A percentile compares a stretch with the other conserved stretches of the same genome.
phyloP scores from a whole-genome alignment of 768 basidiomycete species.

The Phanerochaete sordida region DNA sequence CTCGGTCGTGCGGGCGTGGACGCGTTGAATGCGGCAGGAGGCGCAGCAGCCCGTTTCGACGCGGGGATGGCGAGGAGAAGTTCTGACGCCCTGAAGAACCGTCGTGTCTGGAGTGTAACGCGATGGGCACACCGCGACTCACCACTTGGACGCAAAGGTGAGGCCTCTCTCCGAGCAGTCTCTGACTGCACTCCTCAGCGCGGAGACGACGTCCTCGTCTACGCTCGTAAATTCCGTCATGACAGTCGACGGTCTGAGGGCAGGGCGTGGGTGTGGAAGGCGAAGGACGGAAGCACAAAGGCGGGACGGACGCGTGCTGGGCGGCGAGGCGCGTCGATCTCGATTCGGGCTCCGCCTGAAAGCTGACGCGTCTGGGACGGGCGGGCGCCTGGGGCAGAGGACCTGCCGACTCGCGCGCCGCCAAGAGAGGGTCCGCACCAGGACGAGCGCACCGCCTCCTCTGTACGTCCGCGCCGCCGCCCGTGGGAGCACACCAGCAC shows the following conservation, averaged over 20 bases:
- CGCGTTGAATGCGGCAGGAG: neutral
- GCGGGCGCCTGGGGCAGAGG: neutral
- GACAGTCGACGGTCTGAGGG: neutral
- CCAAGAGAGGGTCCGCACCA: neutral
- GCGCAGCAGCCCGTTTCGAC: conserved; percentile 35
- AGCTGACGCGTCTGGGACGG: neutral
- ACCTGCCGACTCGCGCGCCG: neutral
- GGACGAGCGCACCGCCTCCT: neutral
- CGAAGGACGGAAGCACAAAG: neutral
- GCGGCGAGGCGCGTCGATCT: neutral
- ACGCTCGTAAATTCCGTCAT: neutral
- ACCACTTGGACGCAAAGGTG: conserved; percentile 76
- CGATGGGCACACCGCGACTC: conserved; percentile 14
- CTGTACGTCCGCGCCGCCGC: neutral
- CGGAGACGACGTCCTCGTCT: conserved; percentile 49
- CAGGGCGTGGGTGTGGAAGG: neutral
- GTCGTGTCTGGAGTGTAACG: neutral
- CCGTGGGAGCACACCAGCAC: neutral
- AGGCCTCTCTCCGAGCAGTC: conserved; percentile 77
- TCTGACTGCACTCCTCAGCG: conserved; percentile 57
- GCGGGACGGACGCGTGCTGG: neutral
- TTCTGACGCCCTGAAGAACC: conserved; percentile 66
- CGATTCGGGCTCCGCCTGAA: neutral
- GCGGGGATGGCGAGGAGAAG: conserved; percentile 58
- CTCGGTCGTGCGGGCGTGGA: neutral